Evolutionary conservation across 1,284 basidiomycete species (phyloP), one percentile per base, ranked within the genome.

Genomic region (Marasmius oreades): DNA sequence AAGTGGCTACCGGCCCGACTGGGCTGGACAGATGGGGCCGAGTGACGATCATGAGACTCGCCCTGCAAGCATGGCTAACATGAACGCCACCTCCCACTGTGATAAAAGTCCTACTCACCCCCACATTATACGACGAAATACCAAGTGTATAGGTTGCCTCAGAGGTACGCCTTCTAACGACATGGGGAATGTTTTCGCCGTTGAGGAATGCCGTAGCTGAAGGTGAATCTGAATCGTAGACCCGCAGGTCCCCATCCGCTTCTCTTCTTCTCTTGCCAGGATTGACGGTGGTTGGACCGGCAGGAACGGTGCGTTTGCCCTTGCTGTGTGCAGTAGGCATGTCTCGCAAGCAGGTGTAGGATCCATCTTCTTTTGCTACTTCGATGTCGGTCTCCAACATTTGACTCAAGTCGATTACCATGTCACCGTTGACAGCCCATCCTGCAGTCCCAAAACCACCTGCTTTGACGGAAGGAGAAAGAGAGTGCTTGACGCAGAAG

Each of bases 381-480:
- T 86, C 88, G 60, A 90, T 85, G 46, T 83, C 82, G 53, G 88
- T 77, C 48, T 85, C 84, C 55, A 76, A 76, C 55, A 95, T 74
- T 63, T 78, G 78, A 61, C 77, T 81, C 56, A 95, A 73, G 73
- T 95, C 92, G 64, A 95, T 71, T 62, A 95, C 85, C 55, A 95
- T 76, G 65, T 94, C 88, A 42, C 92, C 93, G 33, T 85, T 85
- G 53, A 95, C 83, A 12, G 90, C 82, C 89, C 91, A 93, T 2
- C 93, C 93, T 10, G 88, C 91, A 2, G 90, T 94, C 6, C 92
- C 93, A 67, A 89, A 94, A 0, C 93, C 93, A 16, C 93, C 93
- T 0, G 91, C 88, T 69, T 91, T 93, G 64, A 93, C 78, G n/a
- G 90, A 93, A 5, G 87, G 81, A n/a, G 86, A 85, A 3, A 95